Evolutionary conservation across 768 basidiomycete genomes (phyloP).

Genomic region (Lentinula sp.): DNA sequence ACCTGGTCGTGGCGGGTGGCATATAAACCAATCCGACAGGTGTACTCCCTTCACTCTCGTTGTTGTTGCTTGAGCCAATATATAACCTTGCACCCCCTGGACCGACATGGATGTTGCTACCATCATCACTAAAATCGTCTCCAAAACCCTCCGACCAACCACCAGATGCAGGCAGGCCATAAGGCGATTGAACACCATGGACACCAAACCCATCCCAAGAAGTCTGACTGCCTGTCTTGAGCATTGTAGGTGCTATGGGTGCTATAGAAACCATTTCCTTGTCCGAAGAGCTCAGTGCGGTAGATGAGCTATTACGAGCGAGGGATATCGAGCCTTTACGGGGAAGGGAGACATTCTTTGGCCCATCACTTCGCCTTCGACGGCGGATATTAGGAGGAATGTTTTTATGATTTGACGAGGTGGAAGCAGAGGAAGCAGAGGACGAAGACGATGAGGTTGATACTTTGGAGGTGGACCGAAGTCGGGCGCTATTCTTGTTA

Average conservation of each 20-base stretch:
- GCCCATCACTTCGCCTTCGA: conserved; percentile 4
- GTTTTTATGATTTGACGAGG: conserved; percentile 17
- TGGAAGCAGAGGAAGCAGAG: conserved; percentile 17
- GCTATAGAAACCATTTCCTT: conserved; percentile 32
- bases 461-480: conserved; percentile 36
- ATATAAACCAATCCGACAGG: conserved; percentile 72
- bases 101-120: conserved; percentile 5
- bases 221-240: conserved; percentile 69
- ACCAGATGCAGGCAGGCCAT: conserved; percentile 9
- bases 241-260: conserved; percentile 60
- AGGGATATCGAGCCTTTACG: conserved; percentile 12
- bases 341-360: conserved; percentile 5
- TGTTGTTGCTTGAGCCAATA: conserved; percentile 8
- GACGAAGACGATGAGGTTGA: conserved; percentile 37
- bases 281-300: conserved; percentile 8
- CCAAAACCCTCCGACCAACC: conserved; percentile 44
- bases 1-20: conserved; percentile 36
- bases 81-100: conserved; percentile 13
- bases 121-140: conserved; percentile 30
- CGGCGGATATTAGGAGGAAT: background rate
- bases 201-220: conserved; percentile 23
- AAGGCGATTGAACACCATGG: conserved; percentile 8
- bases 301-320: conserved; percentile 23
- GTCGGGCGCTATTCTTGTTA: conserved; percentile 17
- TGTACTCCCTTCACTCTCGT: conserved; percentile 24